Evolutionary conservation across 768 basidiomycete genomes (phyloP).

Genomic region (Trametes villosa): DNA sequence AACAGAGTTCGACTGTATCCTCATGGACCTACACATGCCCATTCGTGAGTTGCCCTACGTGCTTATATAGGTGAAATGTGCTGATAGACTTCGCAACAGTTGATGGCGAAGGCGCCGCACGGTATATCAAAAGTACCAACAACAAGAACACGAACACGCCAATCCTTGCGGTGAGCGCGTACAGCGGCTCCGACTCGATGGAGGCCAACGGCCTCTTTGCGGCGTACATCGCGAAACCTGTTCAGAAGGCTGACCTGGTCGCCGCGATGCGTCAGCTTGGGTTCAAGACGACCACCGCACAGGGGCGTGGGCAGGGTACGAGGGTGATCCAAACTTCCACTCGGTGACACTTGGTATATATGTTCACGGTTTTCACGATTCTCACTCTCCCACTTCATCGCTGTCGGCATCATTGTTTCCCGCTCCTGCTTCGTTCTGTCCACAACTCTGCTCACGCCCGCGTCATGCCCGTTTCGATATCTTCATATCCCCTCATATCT

Average conservation of each 20-base stretch:
- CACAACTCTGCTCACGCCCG: conserved; percentile 25
- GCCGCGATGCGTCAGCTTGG: conserved; percentile 83
- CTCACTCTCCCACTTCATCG: conserved; percentile 9
- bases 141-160: conserved; percentile 94
- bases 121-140: conserved; percentile 96
- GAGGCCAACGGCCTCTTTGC: conserved; percentile 74
- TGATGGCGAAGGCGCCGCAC: conserved; percentile 94
- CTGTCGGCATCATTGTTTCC: conserved; percentile 23
- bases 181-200: conserved; percentile 69
- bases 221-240: conserved; percentile 84
- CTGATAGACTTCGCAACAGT: conserved; percentile 47
- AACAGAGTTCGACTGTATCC: conserved; percentile 91
- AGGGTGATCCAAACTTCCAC: conserved; percentile 25
- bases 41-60: conserved; percentile 64
- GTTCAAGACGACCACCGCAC: conserved; percentile 83
- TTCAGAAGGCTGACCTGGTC: conserved; percentile 86
- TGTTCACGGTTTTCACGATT: conserved; percentile 21
- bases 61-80: neutral
- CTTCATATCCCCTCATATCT: conserved; percentile 22
- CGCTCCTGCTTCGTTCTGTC: conserved; percentile 23
- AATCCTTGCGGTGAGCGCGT: conserved; percentile 90
- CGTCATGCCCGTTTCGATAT: conserved; percentile 22
- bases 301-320: conserved; percentile 40
- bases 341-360: conserved; percentile 25
- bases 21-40: conserved; percentile 97